These are phyloP conservation scores for Artomyces pyxidatus DNA, from an alignment of 768 basidiomycete genomes.

Conservation along the genomic window DNA sequence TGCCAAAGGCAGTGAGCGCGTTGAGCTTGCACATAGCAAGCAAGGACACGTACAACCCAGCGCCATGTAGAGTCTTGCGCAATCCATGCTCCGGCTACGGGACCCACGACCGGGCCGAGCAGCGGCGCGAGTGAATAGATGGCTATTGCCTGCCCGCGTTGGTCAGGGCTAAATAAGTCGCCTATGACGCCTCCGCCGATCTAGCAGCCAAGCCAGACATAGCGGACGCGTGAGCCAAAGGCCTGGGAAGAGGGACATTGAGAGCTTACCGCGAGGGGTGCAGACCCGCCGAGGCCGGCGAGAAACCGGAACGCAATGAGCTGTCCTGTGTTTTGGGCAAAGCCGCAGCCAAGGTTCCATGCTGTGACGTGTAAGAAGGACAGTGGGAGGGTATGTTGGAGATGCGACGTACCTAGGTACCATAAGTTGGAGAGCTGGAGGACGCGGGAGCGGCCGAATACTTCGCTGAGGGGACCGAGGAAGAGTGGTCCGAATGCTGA, in stretches of 20 bases:
- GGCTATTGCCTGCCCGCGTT: slow-evolving; percentile 58
- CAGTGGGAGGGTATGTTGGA: neutral
- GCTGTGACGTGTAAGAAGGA: slow-evolving; percentile 18
- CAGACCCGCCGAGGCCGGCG: slow-evolving; percentile 65
- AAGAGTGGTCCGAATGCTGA: slow-evolving; percentile 40
- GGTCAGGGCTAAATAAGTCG: slow-evolving; percentile 54
- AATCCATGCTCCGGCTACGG: slow-evolving; percentile 60
- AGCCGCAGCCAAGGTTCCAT: slow-evolving; percentile 55
- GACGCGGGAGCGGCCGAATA: slow-evolving; percentile 58
- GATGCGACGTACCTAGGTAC: slow-evolving; percentile 41
- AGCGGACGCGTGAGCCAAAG: too few species aligned
- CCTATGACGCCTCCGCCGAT: slow-evolving; percentile 61
- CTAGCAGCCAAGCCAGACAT: too few species aligned
- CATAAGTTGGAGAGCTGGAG: slow-evolving; percentile 59
- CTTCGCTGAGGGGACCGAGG: slow-evolving; percentile 59
- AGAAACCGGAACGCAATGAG: slow-evolving; percentile 37
- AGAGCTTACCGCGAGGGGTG: slow-evolving; percentile 58
- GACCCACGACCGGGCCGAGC: slow-evolving; percentile 59
- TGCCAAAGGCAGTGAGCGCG: neutral
- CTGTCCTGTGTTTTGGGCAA: slow-evolving; percentile 41
- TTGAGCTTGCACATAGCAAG: neutral
- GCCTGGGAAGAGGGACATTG: too few species aligned
- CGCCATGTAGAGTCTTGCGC: slow-evolving; percentile 60
- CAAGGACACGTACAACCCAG: slow-evolving; percentile 44
- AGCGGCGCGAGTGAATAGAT: slow-evolving; percentile 60